Conservation (phyloP, 495 filamentous ascomycete species). For the Penicillium simplicissimum region DNA sequence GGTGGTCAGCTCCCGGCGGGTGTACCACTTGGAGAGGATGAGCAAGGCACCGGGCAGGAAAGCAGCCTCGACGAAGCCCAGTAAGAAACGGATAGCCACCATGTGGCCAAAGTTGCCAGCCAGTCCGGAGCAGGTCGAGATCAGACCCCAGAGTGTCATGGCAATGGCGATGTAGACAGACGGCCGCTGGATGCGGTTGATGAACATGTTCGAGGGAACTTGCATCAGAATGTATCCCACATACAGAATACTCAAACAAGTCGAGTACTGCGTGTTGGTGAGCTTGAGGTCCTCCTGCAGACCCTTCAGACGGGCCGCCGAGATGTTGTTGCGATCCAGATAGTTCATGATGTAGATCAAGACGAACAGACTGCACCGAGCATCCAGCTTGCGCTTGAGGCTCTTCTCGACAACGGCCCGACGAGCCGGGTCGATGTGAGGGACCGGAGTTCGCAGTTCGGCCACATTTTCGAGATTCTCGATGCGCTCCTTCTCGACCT, state of each 20-base stretch:
- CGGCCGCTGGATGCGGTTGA: slow-evolving; percentile 50
- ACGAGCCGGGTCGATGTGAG: slow-evolving; percentile 29
- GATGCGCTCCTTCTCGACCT: slow-evolving; percentile 23
- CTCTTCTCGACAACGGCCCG: slow-evolving; percentile 30
- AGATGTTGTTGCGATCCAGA: slow-evolving; percentile 56
- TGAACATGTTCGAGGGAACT: slow-evolving; percentile 42
- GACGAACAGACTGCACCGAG: slow-evolving; percentile 33
- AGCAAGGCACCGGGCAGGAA: slow-evolving; percentile 47
- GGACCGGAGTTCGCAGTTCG: slow-evolving; percentile 13
- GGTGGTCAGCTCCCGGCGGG: slow-evolving; percentile 42
- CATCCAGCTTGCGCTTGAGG: slow-evolving; percentile 36
- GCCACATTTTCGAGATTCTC: slow-evolving; percentile 29
- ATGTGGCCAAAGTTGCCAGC: slow-evolving; percentile 58
- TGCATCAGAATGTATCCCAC: slow-evolving; percentile 53
- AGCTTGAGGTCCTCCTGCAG: slow-evolving; percentile 50
- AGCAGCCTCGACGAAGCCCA: slow-evolving; percentile 59
- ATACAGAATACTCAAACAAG: slow-evolving; percentile 65
- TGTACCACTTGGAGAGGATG: slow-evolving; percentile 52
- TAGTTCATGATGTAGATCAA: slow-evolving; percentile 43
- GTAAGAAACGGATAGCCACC: slow-evolving; percentile 63
- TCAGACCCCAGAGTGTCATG: slow-evolving; percentile 67
- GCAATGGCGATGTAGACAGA: slow-evolving; percentile 61
- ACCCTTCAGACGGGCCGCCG: slow-evolving; percentile 51
- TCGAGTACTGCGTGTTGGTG: slow-evolving; percentile 53
- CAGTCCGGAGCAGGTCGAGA: slow-evolving; percentile 59